Evolutionary conservation across 345 rosid species (phyloP).

Genomic region (Odontarrhena argentea): DNA sequence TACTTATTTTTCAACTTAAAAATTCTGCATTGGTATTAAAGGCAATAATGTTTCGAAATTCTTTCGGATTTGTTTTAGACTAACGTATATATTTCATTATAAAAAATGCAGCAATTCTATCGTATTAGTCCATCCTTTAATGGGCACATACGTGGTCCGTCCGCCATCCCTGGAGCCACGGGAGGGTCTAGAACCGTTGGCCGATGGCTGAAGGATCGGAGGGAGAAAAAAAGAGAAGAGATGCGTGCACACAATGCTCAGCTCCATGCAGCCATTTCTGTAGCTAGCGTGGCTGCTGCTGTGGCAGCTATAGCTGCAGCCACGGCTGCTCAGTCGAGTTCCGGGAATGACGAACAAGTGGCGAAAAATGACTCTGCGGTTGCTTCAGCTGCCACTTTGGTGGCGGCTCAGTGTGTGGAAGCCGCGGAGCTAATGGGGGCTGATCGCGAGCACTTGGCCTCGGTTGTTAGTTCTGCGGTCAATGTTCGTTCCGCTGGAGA

Average conservation of each 20-base stretch:
- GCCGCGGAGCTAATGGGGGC: conserved; percentile 86
- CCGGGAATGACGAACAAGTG: conserved; percentile 70
- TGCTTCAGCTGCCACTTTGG: conserved; percentile 79
- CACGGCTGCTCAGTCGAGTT: conserved; percentile 59
- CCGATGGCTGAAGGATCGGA: conserved; percentile 76
- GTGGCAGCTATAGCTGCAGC: conserved; percentile 83
- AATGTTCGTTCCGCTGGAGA: conserved; percentile 81
- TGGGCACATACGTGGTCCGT: conserved; percentile 35
- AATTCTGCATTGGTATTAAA: too few relatives aligned
- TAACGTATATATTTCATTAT: too few relatives aligned
- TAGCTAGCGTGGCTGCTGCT: conserved; percentile 79
- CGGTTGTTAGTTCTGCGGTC: conserved; percentile 76
- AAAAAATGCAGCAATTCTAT: conserved; percentile 56
- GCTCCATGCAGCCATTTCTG: conserved; percentile 76
- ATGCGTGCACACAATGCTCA: conserved; percentile 77
- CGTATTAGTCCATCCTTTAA: conserved; percentile 51
- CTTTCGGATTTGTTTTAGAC: too few relatives aligned
- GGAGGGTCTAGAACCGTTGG: conserved; percentile 74
- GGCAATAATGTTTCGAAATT: too few relatives aligned
- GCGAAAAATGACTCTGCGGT: conserved; percentile 75
- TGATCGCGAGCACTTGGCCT: conserved; percentile 73
- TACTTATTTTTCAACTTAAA: too few relatives aligned
- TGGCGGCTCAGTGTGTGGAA: conserved; percentile 82
- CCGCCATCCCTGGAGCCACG: conserved; percentile 38
- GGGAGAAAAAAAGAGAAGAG: conserved; percentile 86